A percentile compares a stretch with the other conserved stretches of the same genome.
phyloP scores from a whole-genome alignment of 1,284 basidiomycete species.

The Meripilus lineatus region DNA sequence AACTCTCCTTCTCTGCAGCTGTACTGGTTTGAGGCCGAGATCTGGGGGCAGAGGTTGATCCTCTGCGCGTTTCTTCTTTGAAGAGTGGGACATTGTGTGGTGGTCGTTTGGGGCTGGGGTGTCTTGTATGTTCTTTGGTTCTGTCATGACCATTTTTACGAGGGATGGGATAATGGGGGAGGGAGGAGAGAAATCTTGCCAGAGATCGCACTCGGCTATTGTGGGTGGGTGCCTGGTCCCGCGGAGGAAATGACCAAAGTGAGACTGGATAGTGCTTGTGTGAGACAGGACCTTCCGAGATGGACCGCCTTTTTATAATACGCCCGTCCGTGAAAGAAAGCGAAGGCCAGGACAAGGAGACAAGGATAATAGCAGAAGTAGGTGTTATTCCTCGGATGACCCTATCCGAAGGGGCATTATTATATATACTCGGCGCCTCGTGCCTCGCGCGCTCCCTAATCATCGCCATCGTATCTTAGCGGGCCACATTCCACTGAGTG shows the following conservation, averaged over 20 bases:
- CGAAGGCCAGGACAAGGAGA: too few species aligned
- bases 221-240: slow-evolving; percentile 7
- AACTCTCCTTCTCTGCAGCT: slow-evolving; percentile 70
- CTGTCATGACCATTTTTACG: slow-evolving; percentile 44
- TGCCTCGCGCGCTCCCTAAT: neutral
- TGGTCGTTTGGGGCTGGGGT: slow-evolving; percentile 39
- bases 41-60: slow-evolving; percentile 50
- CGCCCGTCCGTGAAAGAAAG: too few species aligned
- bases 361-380: too few species aligned
- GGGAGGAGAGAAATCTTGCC: slow-evolving; percentile 7
- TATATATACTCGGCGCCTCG: slow-evolving; percentile 2
- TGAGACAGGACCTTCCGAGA: too few species aligned
- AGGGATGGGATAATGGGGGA: slow-evolving; percentile 14
- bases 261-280: neutral
- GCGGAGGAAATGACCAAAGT: neutral
- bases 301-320: too few species aligned
- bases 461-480: neutral
- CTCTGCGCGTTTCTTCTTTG: slow-evolving; percentile 69
- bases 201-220: slow-evolving; percentile 13
- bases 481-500: too few species aligned
- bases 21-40: slow-evolving; percentile 59
- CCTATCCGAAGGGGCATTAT: neutral
- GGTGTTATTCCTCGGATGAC: slow-evolving; percentile 1
- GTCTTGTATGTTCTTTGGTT: slow-evolving; percentile 43
- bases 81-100: slow-evolving; percentile 46